Evolutionary conservation across 805 yeast genomes (phyloP).

Genomic region (Ogataea pilisensis): DNA sequence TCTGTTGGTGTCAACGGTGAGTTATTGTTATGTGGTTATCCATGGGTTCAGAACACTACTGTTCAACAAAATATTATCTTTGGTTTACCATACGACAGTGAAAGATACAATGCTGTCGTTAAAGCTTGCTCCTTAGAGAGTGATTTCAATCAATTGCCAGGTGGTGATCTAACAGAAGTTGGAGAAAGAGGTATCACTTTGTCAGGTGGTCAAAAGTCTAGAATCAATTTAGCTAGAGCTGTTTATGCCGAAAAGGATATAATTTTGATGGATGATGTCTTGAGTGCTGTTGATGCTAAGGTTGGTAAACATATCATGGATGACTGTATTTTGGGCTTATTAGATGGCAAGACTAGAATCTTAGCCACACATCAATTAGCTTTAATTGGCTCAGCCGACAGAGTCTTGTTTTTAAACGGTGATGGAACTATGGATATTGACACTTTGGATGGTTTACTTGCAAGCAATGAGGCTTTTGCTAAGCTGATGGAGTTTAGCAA

Average conservation of each 20-base stretch:
- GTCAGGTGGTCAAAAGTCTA: slow-evolving; percentile 85
- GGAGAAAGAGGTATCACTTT: slow-evolving; percentile 83
- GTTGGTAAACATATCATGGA: slow-evolving; percentile 79
- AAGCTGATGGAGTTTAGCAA: slow-evolving; percentile 44
- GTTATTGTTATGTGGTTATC: slow-evolving; percentile 41
- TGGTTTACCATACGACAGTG: slow-evolving; percentile 47
- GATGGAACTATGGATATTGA: slow-evolving; percentile 60
- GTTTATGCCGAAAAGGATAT: slow-evolving; percentile 68
- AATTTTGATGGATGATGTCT: slow-evolving; percentile 69
- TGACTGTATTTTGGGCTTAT: slow-evolving; percentile 55
- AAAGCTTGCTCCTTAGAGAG: slow-evolving; percentile 60
- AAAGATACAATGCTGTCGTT: slow-evolving; percentile 49
- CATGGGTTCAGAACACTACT: slow-evolving; percentile 82
- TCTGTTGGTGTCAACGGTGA: slow-evolving; percentile 48
- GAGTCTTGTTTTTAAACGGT: slow-evolving; percentile 59
- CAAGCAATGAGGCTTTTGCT: slow-evolving; percentile 41
- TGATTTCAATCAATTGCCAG: slow-evolving; percentile 63
- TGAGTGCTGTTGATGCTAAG: slow-evolving; percentile 83
- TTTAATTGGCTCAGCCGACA: slow-evolving; percentile 61
- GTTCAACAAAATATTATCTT: slow-evolving; percentile 69
- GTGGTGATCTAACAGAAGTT: slow-evolving; percentile 71
- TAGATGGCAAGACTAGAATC: slow-evolving; percentile 57
- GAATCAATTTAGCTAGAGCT: slow-evolving; percentile 75
- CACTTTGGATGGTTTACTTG: slow-evolving; percentile 48
- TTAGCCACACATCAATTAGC: slow-evolving; percentile 82